Conservation (phyloP, 768 basidiomycete genomes). For the Kwoniella sp. region DNA sequence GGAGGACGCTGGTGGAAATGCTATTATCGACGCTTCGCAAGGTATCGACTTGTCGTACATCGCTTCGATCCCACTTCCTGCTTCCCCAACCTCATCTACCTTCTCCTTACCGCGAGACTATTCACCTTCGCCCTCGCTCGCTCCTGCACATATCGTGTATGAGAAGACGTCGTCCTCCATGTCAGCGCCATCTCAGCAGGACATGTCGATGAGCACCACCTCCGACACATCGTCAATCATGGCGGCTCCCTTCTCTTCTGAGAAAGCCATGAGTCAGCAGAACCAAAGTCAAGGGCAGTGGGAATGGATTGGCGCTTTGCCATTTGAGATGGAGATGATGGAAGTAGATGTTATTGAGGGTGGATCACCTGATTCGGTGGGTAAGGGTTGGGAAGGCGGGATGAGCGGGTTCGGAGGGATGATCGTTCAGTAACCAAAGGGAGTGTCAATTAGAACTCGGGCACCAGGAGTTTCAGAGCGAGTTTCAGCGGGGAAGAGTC, state of each 20-base stretch:
- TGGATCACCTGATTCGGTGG: not conserved
- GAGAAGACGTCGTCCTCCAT: no score
- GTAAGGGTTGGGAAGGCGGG: not conserved
- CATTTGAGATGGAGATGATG: slow-evolving; percentile 12
- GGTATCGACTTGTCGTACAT: slow-evolving; percentile 12
- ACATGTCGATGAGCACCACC: slow-evolving; percentile 2
- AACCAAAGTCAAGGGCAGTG: slow-evolving; percentile 3
- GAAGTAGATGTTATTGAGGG: slow-evolving; percentile 11
- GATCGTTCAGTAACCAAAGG: not conserved
- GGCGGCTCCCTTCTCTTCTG: not conserved
- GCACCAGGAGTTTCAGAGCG: no score
- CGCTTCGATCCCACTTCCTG: slow-evolving; percentile 14
- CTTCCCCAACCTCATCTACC: not conserved
- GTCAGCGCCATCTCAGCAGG: no score
- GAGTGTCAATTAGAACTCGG: no score
- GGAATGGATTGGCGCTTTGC: slow-evolving; percentile 9
- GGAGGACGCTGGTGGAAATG: not conserved
- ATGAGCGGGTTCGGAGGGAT: not conserved
- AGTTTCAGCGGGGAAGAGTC: no score
- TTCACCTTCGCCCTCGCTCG: not conserved
- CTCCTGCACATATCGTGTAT: no score
- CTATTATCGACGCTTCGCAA: not conserved
- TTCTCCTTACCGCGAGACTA: not conserved
- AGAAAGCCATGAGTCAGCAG: not conserved
- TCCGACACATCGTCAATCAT: not conserved